Base-by-base conservation (phyloP, 306 rosid genomes). In the Mimosa pudica region DNA sequence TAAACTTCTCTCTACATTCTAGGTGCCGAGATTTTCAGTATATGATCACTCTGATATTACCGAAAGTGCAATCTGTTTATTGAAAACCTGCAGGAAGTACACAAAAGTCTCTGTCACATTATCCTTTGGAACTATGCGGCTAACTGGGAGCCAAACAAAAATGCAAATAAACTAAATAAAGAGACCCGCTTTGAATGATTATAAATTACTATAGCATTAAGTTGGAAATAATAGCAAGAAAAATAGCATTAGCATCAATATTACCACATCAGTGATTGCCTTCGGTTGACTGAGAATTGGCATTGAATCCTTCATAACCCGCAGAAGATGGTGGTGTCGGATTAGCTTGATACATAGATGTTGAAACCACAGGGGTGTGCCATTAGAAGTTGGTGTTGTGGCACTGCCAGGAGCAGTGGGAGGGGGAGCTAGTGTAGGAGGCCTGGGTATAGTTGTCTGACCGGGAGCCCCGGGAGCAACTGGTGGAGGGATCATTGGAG, bases 291-390 rank as follows among this genome's bases (percentile, higher is more conserved):
- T 84, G 86, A 79, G 86, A 76, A 68, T 57, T 84, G 44, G 79
- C 76, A 78, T 78, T 86, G 82, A 81, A 81, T 75, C 58, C 76
- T 66, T 81, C 89, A 66, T 84, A 84, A 30, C 85, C 84, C 73
- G 84, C 89, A 49, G 84, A 57, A 62, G 87, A 18, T 61, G 88
- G 82, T 45, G 88, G 60, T 0, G 82, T 9, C 0, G 68, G 81
- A 82, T 82, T 87, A 45, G 88, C 57, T 67, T 84, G 90, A 79
- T 81, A 87, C 82, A 87, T 76, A 30, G 82, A 73, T 68, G 84
- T 36, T 54, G 90, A 70, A 13, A 70, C 84, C 80, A 78, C 71
- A 38, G 86, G 32, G 90, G 84, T 67, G 87, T 80, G 66, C 90
- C 90, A 73, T 84, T 87, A 45, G 88, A 79, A 82, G 86, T 64